Percentiles rank a stretch among this genome's conserved stretches.
These are phyloP conservation scores for Bryum argenteum DNA, from an alignment of 225 moss, liverwort and hornwort species.

Conservation along the genomic window DNA sequence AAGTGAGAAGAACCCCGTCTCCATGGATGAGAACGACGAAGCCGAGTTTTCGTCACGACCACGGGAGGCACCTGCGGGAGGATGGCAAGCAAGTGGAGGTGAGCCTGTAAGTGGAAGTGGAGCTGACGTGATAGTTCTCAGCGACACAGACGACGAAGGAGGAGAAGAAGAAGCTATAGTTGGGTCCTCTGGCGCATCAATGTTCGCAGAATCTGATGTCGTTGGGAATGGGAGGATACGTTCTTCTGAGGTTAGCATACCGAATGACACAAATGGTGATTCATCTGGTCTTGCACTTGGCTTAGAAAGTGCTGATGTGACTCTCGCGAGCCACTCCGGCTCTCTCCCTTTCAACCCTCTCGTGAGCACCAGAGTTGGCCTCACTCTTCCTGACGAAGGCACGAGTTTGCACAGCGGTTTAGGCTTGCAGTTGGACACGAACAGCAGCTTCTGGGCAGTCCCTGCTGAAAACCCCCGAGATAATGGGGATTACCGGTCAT, in stretches of 20 bases:
- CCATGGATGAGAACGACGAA: slow-evolving; percentile 53
- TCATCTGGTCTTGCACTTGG: slow-evolving; percentile 64
- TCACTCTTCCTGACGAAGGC: slow-evolving; percentile 48
- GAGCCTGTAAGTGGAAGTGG: slow-evolving; percentile 53
- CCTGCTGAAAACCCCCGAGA: slow-evolving; percentile 46
- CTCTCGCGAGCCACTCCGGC: slow-evolving; percentile 48
- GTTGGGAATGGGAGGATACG: slow-evolving; percentile 52
- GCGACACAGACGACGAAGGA: slow-evolving; percentile 90
- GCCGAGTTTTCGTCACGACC: slow-evolving; percentile 52
- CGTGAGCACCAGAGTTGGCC: slow-evolving; percentile 43
- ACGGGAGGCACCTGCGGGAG: slow-evolving; percentile 39
- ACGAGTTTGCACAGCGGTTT: slow-evolving; percentile 55
- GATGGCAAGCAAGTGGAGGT: slow-evolving; percentile 47
- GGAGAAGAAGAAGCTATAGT: slow-evolving; percentile 68
- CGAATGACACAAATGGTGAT: slow-evolving; percentile 52
- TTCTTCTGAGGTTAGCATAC: slow-evolving; percentile 50
- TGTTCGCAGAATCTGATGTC: slow-evolving; percentile 64
- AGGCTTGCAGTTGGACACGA: slow-evolving; percentile 58
- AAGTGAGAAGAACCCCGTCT: slow-evolving; percentile 72
- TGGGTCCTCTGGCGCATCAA: slow-evolving; percentile 70
- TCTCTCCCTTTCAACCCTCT: slow-evolving; percentile 56
- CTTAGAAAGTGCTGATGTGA: slow-evolving; percentile 60
- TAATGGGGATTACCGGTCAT: slow-evolving; percentile 49
- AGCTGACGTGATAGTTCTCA: slow-evolving; percentile 70
- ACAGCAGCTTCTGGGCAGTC: slow-evolving; percentile 54